Conservation (phyloP, 129 eudicot species). For the Chrysanthemum seticuspe region DNA sequence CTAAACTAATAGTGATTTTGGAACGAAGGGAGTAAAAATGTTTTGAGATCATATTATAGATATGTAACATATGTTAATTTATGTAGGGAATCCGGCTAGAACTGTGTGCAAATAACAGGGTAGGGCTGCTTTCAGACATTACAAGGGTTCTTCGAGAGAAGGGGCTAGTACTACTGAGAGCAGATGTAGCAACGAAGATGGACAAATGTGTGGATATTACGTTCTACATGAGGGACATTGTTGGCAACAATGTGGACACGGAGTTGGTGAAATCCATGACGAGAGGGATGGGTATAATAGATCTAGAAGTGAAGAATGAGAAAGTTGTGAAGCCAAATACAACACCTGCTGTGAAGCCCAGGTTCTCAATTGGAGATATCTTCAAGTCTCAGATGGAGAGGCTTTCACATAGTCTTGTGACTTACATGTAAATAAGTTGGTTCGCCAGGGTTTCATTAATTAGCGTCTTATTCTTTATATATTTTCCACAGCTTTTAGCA, state of each 20-base stretch:
- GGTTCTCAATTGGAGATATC: slow-evolving; percentile 52
- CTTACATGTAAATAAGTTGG: slow-evolving; percentile 34
- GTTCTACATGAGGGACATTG: slow-evolving; percentile 65
- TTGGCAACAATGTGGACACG: slow-evolving; percentile 64
- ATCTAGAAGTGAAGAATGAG: slow-evolving; percentile 57
- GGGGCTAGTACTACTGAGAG: slow-evolving; percentile 69
- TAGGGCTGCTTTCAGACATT: slow-evolving; percentile 82
- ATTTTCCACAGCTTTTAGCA: slow-evolving; percentile 7
- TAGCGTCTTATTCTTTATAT: neutral
- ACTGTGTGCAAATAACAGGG: slow-evolving; percentile 59
- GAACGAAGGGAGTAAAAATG: no score
- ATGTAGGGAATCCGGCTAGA: slow-evolving; percentile 68
- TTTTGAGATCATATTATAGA: no score
- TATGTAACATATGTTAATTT: neutral
- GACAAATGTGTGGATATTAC: slow-evolving; percentile 53
- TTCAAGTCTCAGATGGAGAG: slow-evolving; percentile 57
- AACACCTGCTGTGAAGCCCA: slow-evolving; percentile 32
- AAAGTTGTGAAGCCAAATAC: slow-evolving; percentile 20
- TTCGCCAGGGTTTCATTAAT: neutral
- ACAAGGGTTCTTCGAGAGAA: slow-evolving; percentile 73
- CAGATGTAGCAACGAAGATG: slow-evolving; percentile 62
- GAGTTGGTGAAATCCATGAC: slow-evolving; percentile 58
- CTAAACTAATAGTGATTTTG: no score
- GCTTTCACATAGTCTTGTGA: slow-evolving; percentile 54
- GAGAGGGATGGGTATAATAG: slow-evolving; percentile 68